These are phyloP conservation scores for Rhizophagus clarus DNA, from an alignment of 192 early-diverging fungal genomes.

Conservation along the genomic window DNA sequence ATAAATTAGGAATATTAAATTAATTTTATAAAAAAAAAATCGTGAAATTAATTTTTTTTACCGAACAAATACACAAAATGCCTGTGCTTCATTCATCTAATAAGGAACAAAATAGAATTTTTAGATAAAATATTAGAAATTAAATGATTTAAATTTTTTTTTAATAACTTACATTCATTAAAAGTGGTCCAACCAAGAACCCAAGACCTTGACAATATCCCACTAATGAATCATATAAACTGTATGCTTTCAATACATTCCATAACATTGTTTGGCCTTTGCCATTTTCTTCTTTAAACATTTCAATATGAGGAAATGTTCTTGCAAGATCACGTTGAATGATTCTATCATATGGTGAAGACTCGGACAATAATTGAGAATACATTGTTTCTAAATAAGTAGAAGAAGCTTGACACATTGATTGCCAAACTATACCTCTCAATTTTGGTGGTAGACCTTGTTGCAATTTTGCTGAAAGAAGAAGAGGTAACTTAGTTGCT, in stretches of 20 bases:
- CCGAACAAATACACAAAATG: constrained; percentile 93
- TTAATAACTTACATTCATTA: constrained; percentile 76
- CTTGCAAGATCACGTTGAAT: constrained; percentile 91
- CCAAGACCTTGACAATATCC: constrained; percentile 98
- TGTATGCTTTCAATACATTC: constrained; percentile 91
- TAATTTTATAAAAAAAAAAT: not conserved
- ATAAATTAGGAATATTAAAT: not conserved
- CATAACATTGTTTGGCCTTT: constrained; percentile 87
- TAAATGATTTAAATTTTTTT: no score
- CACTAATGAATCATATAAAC: constrained; percentile 89
- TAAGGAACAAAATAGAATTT: not conserved
- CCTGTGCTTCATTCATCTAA: constrained; percentile 91
- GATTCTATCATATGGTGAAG: constrained; percentile 83
- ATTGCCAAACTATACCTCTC: constrained; percentile 90
- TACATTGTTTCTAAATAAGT: constrained; percentile 83
- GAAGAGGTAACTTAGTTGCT: constrained; percentile 64
- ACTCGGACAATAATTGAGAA: constrained; percentile 72
- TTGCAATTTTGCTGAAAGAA: constrained; percentile 70
- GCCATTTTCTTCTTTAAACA: constrained; percentile 82
- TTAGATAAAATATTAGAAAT: not conserved
- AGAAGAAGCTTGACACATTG: constrained; percentile 85
- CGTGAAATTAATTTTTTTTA: constrained; percentile 17
- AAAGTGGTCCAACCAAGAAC: constrained; percentile 89
- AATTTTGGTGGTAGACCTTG: constrained; percentile 81
- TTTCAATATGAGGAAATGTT: constrained; percentile 88